Evolutionary conservation across 208 protist genomes (phyloP), one percentile per base, ranked within the genome.

Genomic region (Blastocrithidia nonstop): DNA sequence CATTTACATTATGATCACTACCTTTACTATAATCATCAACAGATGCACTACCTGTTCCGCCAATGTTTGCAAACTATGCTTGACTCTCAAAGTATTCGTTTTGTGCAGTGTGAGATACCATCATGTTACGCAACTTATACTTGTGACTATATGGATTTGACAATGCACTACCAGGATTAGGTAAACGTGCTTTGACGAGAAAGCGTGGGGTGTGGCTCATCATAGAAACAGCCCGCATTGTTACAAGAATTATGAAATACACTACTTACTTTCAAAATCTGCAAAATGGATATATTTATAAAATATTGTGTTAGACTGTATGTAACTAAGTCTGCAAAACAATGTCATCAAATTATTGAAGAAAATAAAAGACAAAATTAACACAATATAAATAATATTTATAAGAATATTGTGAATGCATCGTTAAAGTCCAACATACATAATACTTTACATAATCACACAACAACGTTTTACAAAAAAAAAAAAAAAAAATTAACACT

Each of bases 61-160:
- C 45, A 2, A 78, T 39, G 23, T 78, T 62, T 3, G 73, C 72
- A 26, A 67, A 66, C 53, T 80, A 28, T n/a, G 66, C 66, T 50
- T 88, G 73, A 16, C 50, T 43, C 19, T 88, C 73, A 27, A 81
- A 70, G 22, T 62, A 43, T 16, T 57, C 45, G 25, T 62, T 17
- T 15, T 66, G 49, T 20, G 59, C 44, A 1, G 36, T 45, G 40
- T 57, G 37, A 8, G 61, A 47, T 13, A 54, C 54, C 43, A 62
- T 42, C 13, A 64, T 61, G 7, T 53, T 26, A 26, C 78, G 72
- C 11, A 78, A 26, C 37, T 66, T 66, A 3, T 72, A 50, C 4
- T 73, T 69, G 9, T 74, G 35, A 54, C 78, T 88, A 38, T 64
- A 67, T 16, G 78, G 71, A 50, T 88, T 84, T 0, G 70, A 57